These are phyloP conservation scores for Diaporthe citriasiana DNA, from an alignment of 2,329 filamentous ascomycete genomes.

Conservation along the genomic window DNA sequence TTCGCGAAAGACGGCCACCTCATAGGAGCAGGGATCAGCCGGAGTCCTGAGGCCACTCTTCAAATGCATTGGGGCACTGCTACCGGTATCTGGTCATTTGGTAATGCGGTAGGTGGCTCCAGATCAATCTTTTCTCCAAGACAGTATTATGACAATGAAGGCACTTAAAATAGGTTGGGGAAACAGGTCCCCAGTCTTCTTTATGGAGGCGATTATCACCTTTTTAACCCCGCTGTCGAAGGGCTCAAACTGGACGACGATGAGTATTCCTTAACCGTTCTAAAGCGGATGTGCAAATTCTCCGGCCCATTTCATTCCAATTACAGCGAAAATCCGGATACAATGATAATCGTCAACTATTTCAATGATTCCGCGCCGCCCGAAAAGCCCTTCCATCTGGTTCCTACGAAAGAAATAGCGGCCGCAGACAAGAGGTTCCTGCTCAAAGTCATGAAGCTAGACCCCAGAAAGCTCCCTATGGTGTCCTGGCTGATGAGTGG, in stretches of 20 bases:
- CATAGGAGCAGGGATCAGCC: slow-evolving; percentile 46
- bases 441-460: slow-evolving; percentile 47
- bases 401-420: slow-evolving; percentile 43
- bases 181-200: slow-evolving; percentile 46
- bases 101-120: slow-evolving; percentile 43
- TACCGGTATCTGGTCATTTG: slow-evolving; percentile 50
- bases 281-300: slow-evolving; percentile 47
- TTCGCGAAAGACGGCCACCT: slow-evolving; percentile 46
- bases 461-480: slow-evolving; percentile 48
- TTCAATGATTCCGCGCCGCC: slow-evolving; percentile 9
- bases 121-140: too few relatives aligned
- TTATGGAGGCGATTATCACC: slow-evolving; percentile 46
- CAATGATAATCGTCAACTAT: slow-evolving; percentile 10
- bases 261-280: slow-evolving; percentile 46
- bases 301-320: neutral
- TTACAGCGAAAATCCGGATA: neutral
- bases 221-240: slow-evolving; percentile 46
- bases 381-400: slow-evolving; percentile 43
- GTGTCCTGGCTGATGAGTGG: slow-evolving; percentile 47
- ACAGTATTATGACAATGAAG: neutral
- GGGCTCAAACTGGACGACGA: slow-evolving; percentile 43
- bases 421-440: slow-evolving; percentile 47
- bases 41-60: slow-evolving; percentile 47
- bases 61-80: slow-evolving; percentile 46
- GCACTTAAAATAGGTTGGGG: slow-evolving; percentile 17